Conservation (phyloP, 306 rosid genomes). For the Vicia sativa region DNA sequence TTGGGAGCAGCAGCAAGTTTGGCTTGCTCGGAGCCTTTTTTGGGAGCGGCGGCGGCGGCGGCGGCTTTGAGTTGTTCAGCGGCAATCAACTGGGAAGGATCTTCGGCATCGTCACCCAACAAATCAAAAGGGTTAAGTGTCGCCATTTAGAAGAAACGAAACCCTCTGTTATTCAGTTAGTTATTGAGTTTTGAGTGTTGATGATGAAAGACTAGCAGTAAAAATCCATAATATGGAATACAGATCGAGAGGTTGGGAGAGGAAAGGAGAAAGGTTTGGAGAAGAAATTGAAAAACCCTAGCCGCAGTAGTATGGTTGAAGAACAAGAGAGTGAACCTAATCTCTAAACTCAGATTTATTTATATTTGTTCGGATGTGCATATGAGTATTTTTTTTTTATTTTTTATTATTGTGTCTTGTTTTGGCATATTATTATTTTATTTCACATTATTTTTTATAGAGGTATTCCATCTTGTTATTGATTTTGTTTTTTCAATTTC, state of each 20-base stretch:
- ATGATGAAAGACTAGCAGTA: neutral
- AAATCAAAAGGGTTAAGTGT: constrained; percentile 85
- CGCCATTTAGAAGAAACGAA: constrained; percentile 53
- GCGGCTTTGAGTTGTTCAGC: constrained; percentile 59
- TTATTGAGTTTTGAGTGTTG: neutral
- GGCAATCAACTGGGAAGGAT: constrained; percentile 68
- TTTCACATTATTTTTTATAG: neutral
- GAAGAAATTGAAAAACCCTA: neutral
- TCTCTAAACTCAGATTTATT: constrained; percentile 3
- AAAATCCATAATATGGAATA: neutral
- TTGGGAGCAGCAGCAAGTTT: constrained; percentile 50
- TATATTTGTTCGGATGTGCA: neutral
- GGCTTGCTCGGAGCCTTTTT: constrained; percentile 48
- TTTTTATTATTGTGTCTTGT: neutral
- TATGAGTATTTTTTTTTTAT: no score
- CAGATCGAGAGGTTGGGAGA: neutral
- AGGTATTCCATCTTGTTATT: no score
- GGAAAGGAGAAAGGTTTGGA: neutral
- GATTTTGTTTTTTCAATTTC: no score
- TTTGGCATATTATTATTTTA: neutral
- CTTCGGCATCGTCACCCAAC: constrained; percentile 92
- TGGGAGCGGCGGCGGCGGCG: constrained; percentile 34
- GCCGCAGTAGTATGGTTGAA: neutral
- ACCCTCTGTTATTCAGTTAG: neutral
- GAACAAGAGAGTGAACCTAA: constrained; percentile 11